Evolutionary conservation across 1,284 basidiomycete species (phyloP).

Genomic region (Filobasidium uniguttulatum): DNA sequence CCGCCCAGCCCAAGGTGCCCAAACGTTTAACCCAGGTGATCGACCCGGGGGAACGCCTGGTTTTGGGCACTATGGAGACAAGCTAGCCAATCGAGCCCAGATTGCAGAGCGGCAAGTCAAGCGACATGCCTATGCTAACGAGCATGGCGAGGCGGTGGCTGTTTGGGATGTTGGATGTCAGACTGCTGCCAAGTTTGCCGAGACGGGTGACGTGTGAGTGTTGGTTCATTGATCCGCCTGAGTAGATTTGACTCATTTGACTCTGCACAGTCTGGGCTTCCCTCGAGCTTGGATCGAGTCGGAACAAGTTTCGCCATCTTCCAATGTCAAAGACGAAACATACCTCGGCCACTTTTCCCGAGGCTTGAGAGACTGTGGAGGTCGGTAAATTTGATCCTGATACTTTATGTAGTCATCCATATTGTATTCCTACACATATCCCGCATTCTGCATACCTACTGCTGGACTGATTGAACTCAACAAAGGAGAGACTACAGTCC

Average conservation of each 20-base stretch:
- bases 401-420: not conserved
- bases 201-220: constrained; percentile 13
- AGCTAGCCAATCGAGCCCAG: not conserved
- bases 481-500: no score
- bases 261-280: constrained; percentile 3
- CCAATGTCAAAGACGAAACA: not conserved
- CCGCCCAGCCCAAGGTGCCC: not conserved
- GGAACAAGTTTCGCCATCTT: not conserved
- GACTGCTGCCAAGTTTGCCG: constrained; percentile 4
- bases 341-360: constrained; percentile 2
- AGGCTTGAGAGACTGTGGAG: constrained; percentile 1
- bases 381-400: not conserved
- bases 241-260: not conserved
- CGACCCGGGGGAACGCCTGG: not conserved
- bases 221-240: not conserved
- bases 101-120: not conserved
- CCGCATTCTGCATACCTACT: no score
- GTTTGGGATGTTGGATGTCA: constrained; percentile 12
- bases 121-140: not conserved
- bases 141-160: not conserved
- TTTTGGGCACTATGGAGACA: not conserved
- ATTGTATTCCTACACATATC: not conserved
- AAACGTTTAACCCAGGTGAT: not conserved
- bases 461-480: no score
- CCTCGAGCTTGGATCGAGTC: not conserved